A percentile compares a stretch with the other conserved stretches of the same genome.
phyloP scores from a whole-genome alignment of 352 stramenopile species.

The Phytophthora niederhauseri region DNA sequence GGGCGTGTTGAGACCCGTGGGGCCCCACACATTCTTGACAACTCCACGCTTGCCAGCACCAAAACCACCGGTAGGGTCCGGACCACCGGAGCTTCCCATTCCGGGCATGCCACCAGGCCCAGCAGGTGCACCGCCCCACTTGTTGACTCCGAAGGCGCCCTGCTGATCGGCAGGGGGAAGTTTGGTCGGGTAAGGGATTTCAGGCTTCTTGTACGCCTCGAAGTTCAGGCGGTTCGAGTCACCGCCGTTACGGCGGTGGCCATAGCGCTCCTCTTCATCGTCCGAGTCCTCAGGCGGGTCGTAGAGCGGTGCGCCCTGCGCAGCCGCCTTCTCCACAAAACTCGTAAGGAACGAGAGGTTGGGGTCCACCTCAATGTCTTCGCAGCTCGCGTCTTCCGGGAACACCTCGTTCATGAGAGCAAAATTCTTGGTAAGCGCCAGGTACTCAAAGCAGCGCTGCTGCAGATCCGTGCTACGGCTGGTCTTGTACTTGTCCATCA shows the following conservation, averaged over 20 bases:
- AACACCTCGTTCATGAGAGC: slow-evolving; percentile 92
- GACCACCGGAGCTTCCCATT: slow-evolving; percentile 34
- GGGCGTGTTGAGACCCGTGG: slow-evolving; percentile 70
- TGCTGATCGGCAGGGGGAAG: slow-evolving; percentile 64
- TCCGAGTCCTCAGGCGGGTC: slow-evolving; percentile 96
- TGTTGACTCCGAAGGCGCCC: slow-evolving; percentile 55
- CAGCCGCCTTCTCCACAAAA: slow-evolving; percentile 94
- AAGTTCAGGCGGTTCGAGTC: slow-evolving; percentile 82
- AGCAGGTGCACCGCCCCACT: slow-evolving; percentile 53
- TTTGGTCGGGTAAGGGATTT: slow-evolving; percentile 87
- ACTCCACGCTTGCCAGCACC: slow-evolving; percentile 50
- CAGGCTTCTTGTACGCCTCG: slow-evolving; percentile 91
- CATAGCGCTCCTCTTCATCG: slow-evolving; percentile 92
- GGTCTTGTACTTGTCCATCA: slow-evolving; percentile 98
- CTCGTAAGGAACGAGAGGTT: slow-evolving; percentile 96
- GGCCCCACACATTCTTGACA: slow-evolving; percentile 89
- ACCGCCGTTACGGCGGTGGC: slow-evolving; percentile 55
- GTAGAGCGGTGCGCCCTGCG: slow-evolving; percentile 94
- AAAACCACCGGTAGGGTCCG: slow-evolving; percentile 50
- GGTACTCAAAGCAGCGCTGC: slow-evolving; percentile 99
- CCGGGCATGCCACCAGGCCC: slow-evolving; percentile 39
- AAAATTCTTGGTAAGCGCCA: slow-evolving; percentile 93
- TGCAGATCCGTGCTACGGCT: slow-evolving; percentile 97
- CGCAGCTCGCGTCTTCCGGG: slow-evolving; percentile 97
- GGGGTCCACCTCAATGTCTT: slow-evolving; percentile 96